phyloP scores from a whole-genome alignment of 2,329 filamentous ascomycete species.

The Metarhizium robertsii region DNA sequence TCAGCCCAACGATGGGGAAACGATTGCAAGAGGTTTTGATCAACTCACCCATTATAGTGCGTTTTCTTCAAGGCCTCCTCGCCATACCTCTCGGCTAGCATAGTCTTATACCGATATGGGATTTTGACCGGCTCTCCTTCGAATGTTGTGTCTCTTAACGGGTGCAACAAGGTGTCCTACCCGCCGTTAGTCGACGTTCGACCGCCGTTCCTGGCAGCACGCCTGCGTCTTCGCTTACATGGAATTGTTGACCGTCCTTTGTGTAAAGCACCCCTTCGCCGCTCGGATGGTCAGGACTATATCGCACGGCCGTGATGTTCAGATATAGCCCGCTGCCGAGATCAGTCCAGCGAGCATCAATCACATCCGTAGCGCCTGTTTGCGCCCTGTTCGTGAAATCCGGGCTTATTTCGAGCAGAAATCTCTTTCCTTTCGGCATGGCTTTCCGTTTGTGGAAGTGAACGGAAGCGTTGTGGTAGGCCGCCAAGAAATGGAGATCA shows the following conservation, averaged over 20 bases:
- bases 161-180: no score
- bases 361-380: conserved; percentile 30
- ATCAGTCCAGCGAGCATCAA: conserved; percentile 42
- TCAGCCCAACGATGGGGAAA: no score
- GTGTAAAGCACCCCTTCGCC: conserved; percentile 37
- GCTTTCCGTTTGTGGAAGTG: no score
- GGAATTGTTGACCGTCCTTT: conserved; percentile 42
- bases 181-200: conserved; percentile 35
- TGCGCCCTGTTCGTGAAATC: no score
- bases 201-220: conserved; percentile 27
- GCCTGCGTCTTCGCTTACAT: conserved; percentile 21
- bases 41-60: no score
- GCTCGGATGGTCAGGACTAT: conserved; percentile 32
- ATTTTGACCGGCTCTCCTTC: conserved; percentile 47
- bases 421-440: no score
- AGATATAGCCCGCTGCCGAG: conserved; percentile 37
- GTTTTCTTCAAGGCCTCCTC: conserved; percentile 8
- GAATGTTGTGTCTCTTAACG: no score
- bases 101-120: conserved; percentile 48
- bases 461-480: no score
- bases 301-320: conserved; percentile 41
- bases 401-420: no score
- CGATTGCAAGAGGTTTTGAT: no score
- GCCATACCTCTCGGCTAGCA: conserved; percentile 50
- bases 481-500: no score